These are phyloP conservation scores for Elongisporangium prolatum DNA, from an alignment of 352 stramenopile genomes.

Conservation along the genomic window DNA sequence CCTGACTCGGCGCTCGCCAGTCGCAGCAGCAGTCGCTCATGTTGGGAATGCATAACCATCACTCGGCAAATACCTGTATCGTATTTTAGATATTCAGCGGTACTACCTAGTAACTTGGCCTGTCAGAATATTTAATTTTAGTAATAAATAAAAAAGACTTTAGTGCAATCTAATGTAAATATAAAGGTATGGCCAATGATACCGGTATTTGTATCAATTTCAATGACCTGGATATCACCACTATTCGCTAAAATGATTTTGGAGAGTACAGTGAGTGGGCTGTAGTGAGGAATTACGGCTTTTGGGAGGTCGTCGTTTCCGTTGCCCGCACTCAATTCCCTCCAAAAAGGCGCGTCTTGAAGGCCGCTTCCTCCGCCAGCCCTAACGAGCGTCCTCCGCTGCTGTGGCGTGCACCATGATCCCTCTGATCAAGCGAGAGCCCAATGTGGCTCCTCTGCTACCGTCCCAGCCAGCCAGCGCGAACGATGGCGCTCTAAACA, in stretches of 20 bases:
- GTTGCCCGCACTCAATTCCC: neutral
- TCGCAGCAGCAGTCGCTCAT: constrained; percentile 66
- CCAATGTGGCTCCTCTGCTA: neutral
- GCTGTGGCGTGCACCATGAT: constrained; percentile 10
- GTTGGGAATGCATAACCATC: neutral
- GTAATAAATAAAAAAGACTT: too few species aligned
- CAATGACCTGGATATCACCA: too few species aligned
- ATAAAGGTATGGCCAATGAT: too few species aligned
- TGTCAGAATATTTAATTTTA: too few species aligned
- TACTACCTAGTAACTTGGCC: too few species aligned
- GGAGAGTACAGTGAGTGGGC: neutral
- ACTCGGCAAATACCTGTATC: too few species aligned
- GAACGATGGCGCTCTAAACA: neutral
- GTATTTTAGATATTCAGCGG: too few species aligned
- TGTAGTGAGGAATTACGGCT: neutral
- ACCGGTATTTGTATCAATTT: too few species aligned
- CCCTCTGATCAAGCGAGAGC: constrained; percentile 13
- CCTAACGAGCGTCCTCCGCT: neutral
- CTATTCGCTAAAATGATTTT: too few species aligned
- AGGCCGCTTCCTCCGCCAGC: neutral
- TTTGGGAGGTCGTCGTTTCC: neutral
- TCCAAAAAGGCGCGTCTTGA: neutral
- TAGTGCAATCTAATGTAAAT: too few species aligned
- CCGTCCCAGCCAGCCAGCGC: neutral
- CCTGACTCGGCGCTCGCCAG: constrained; percentile 35